Conservation (phyloP, 2,329 filamentous ascomycete species). For the Trichophyton benhamiae region DNA sequence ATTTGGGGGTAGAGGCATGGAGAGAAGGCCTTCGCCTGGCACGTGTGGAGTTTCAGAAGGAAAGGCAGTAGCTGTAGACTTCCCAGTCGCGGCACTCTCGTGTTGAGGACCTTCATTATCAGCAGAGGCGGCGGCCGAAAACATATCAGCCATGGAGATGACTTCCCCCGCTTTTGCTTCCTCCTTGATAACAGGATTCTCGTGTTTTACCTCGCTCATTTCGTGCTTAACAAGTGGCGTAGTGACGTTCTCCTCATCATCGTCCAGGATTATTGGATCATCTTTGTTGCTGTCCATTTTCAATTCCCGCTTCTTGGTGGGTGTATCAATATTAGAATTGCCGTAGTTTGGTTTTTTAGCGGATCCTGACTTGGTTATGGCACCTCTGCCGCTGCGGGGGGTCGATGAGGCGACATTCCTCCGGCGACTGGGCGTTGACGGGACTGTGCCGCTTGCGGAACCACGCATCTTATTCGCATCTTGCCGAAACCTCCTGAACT, state of each 20-base stretch:
- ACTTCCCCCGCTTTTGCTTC: not conserved
- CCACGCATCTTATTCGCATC: slow-evolving; percentile 24
- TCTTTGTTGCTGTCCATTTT: not conserved
- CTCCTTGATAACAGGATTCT: not conserved
- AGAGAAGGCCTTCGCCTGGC: not conserved
- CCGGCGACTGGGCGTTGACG: slow-evolving; percentile 1
- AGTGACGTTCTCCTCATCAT: slow-evolving; percentile 4
- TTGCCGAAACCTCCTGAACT: slow-evolving; percentile 36
- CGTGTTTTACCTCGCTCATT: not conserved
- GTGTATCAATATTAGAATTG: not conserved
- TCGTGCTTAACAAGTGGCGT: not conserved
- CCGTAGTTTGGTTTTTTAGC: not conserved
- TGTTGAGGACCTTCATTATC: not conserved
- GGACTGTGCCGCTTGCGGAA: slow-evolving; percentile 13
- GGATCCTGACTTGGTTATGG: slow-evolving; percentile 13
- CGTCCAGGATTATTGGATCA: slow-evolving; percentile 9
- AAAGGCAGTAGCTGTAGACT: not conserved
- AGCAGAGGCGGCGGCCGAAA: not conserved
- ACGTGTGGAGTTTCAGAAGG: too few relatives aligned
- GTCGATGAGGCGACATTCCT: slow-evolving; percentile 13
- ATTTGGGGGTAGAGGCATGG: too few relatives aligned
- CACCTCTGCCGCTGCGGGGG: slow-evolving; percentile 11
- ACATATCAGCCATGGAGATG: not conserved
- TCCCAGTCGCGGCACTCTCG: not conserved
- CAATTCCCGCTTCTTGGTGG: not conserved